Percentiles rank a stretch among this genome's conserved stretches.
Evolutionary conservation across 805 yeast species (phyloP).

Genomic region (Spathaspora sp.): DNA sequence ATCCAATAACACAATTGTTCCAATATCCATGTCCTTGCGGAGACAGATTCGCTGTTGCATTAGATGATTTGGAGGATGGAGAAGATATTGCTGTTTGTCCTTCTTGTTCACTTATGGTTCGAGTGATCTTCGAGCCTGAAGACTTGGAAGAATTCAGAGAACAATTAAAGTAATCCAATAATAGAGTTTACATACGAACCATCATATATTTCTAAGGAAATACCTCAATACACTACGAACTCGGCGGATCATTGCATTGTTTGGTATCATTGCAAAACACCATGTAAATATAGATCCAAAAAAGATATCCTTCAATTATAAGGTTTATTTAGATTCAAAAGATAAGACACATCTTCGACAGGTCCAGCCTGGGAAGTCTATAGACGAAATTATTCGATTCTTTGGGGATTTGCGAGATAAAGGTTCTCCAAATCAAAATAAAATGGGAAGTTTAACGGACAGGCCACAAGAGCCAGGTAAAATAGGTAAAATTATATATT

Average conservation of each 20-base stretch:
- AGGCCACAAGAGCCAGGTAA: neutral
- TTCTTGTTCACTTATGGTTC: constrained; percentile 89
- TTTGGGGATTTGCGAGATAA: neutral
- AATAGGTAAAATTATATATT: neutral
- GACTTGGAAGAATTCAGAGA: constrained; percentile 47
- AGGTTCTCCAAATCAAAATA: neutral
- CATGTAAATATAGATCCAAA: too few species aligned
- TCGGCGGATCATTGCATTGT: too few species aligned
- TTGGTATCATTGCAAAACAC: too few species aligned
- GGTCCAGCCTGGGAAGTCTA: neutral
- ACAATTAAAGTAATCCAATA: neutral
- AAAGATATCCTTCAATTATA: too few species aligned
- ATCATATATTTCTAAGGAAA: too few species aligned
- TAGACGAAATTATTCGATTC: neutral
- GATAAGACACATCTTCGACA: neutral
- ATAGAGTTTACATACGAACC: neutral
- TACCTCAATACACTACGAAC: too few species aligned
- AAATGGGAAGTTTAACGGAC: neutral
- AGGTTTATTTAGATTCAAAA: too few species aligned
- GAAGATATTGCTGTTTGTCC: constrained; percentile 96
- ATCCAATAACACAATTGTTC: constrained; percentile 74
- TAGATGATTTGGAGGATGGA: constrained; percentile 86
- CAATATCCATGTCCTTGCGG: constrained; percentile 99
- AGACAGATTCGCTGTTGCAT: constrained; percentile 80
- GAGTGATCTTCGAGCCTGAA: constrained; percentile 78